Percentiles rank a stretch among this genome's conserved stretches.
Conservation (phyloP, 2,329 filamentous ascomycete genomes). For the Bipolaris victoriae region DNA sequence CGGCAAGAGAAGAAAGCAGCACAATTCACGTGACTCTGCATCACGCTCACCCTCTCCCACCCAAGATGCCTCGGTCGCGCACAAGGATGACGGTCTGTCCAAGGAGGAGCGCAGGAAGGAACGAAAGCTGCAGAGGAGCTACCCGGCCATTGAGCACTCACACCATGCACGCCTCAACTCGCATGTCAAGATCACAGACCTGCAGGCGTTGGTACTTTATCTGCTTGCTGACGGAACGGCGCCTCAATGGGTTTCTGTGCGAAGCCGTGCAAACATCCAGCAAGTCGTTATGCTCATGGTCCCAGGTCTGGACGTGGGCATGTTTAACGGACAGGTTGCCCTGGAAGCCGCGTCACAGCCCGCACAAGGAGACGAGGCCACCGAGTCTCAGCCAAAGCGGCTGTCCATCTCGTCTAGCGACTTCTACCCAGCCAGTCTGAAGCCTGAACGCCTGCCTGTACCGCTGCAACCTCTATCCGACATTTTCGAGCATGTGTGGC, state of each 20-base stretch:
- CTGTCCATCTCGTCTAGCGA: constrained; percentile 54
- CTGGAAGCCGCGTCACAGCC: constrained; percentile 20
- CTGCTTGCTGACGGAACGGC: constrained; percentile 64
- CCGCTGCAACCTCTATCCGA: constrained; percentile 69
- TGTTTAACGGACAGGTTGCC: constrained; percentile 71
- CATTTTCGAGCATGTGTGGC: constrained; percentile 89
- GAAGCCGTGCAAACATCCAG: constrained; percentile 60
- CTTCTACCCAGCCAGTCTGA: constrained; percentile 56
- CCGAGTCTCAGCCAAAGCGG: constrained; percentile 32
- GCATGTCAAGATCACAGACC: constrained; percentile 63
- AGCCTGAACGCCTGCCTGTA: constrained; percentile 49
- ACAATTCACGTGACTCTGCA: constrained; percentile 1
- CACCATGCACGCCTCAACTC: constrained; percentile 60
- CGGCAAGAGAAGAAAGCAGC: constrained; percentile 33
- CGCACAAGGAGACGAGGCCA: constrained; percentile 12
- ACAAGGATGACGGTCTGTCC: constrained; percentile 16
- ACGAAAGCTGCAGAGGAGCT: constrained; percentile 41
- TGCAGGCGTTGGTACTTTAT: constrained; percentile 65
- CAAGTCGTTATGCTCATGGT: constrained; percentile 92
- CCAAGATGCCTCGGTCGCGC: constrained; percentile 29
- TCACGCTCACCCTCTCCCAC: constrained; percentile 3
- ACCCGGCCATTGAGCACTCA: constrained; percentile 57
- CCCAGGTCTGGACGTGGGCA: constrained; percentile 85
- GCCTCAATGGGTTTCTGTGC: constrained; percentile 68
- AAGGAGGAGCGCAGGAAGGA: constrained; percentile 38